Evolutionary conservation across 2,329 filamentous ascomycete species (phyloP).

Genomic region (Albophoma yamanashiensis): DNA sequence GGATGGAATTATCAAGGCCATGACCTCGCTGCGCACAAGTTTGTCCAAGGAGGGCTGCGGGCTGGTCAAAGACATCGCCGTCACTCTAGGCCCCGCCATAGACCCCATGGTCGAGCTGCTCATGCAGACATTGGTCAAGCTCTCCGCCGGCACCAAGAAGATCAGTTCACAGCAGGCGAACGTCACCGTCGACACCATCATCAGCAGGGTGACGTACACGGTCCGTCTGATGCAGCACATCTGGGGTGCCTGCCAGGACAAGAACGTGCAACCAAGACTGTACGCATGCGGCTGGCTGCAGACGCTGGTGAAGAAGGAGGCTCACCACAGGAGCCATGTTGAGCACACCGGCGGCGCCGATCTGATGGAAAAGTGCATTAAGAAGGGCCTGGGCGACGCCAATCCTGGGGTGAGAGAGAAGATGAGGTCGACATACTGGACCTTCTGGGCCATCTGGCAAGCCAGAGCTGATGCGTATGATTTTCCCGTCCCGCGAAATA

Average conservation of each 20-base stretch:
- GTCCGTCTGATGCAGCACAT: slow-evolving; percentile 77
- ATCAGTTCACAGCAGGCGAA: slow-evolving; percentile 82
- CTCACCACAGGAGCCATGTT: slow-evolving; percentile 67
- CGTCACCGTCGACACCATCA: slow-evolving; percentile 66
- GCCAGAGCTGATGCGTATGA: slow-evolving; percentile 62
- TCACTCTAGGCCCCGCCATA: slow-evolving; percentile 63
- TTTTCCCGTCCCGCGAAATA: background rate
- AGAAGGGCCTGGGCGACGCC: slow-evolving; percentile 77
- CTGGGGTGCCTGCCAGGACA: slow-evolving; percentile 74
- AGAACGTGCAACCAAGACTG: slow-evolving; percentile 78
- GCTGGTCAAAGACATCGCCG: slow-evolving; percentile 75
- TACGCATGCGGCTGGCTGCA: slow-evolving; percentile 77
- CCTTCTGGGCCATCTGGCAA: slow-evolving; percentile 68
- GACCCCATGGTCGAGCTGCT: slow-evolving; percentile 86
- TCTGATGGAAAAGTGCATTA: slow-evolving; percentile 76
- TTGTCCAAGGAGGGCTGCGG: slow-evolving; percentile 78
- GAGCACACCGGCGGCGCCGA: slow-evolving; percentile 81
- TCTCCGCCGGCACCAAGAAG: slow-evolving; percentile 84
- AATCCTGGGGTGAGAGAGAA: slow-evolving; percentile 85
- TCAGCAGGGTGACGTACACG: slow-evolving; percentile 71
- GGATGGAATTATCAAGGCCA: slow-evolving; percentile 80
- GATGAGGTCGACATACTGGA: slow-evolving; percentile 81
- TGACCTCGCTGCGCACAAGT: slow-evolving; percentile 78
- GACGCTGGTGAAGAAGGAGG: slow-evolving; percentile 68
- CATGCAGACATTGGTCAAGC: slow-evolving; percentile 80